Percentiles rank a stretch among this genome's conserved stretches.
Evolutionary conservation across 2,329 filamentous ascomycete species (phyloP).

Genomic region (Calycina marina): DNA sequence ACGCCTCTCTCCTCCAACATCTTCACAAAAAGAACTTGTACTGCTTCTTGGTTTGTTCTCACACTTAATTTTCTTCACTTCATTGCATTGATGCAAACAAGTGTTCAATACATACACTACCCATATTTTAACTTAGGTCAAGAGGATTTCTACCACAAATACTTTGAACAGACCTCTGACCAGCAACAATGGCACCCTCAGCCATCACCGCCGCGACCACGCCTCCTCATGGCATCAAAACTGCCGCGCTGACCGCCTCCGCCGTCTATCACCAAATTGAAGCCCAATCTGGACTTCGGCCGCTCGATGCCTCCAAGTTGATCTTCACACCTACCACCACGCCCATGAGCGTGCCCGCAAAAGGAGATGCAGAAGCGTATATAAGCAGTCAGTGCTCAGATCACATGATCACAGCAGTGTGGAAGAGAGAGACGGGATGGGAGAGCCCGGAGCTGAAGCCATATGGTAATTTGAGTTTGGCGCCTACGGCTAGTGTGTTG

Average conservation of each 20-base stretch:
- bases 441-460: conserved; percentile 58
- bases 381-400: conserved; percentile 40
- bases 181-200: neutral
- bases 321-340: conserved; percentile 35
- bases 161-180: no score
- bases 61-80: no score
- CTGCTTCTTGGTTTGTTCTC: no score
- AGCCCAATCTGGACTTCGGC: conserved; percentile 16
- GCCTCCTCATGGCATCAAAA: conserved; percentile 17
- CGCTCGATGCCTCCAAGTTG: conserved; percentile 46
- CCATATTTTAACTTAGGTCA: no score
- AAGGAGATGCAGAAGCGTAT: conserved; percentile 26
- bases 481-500: conserved; percentile 66
- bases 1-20: no score
- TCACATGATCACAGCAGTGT: conserved; percentile 71
- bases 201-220: neutral
- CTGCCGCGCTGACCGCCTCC: conserved; percentile 35
- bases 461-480: conserved; percentile 63
- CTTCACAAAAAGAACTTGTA: no score
- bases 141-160: no score
- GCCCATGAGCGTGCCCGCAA: conserved; percentile 36
- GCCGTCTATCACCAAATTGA: conserved; percentile 34
- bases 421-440: conserved; percentile 57
- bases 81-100: no score
- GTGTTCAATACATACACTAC: no score